Conservation (phyloP, 2,329 filamentous ascomycete genomes). For the Plectosphaerella sp. region DNA sequence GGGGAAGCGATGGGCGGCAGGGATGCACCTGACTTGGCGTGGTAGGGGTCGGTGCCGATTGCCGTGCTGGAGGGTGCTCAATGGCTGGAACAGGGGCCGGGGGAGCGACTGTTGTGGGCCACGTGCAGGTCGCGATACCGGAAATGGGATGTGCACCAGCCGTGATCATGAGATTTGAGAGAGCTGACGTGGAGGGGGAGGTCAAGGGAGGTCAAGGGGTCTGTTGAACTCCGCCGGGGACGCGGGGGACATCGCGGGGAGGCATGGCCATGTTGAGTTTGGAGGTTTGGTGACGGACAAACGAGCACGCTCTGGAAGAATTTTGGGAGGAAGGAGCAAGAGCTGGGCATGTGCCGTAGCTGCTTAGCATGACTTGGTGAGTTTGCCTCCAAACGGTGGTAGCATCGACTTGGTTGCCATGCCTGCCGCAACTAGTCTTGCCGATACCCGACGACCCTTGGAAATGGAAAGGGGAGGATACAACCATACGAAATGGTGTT, state of each 20-base stretch:
- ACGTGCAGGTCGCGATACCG: neutral
- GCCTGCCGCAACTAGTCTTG: too few relatives aligned
- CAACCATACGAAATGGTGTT: too few relatives aligned
- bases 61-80: neutral
- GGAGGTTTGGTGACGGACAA: neutral
- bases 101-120: neutral
- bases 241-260: too few relatives aligned
- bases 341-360: too few relatives aligned
- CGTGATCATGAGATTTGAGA: neutral
- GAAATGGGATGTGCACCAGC: neutral
- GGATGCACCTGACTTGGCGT: neutral
- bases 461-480: too few relatives aligned
- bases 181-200: neutral
- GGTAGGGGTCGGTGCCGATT: neutral
- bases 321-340: neutral
- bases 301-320: neutral
- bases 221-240: neutral
- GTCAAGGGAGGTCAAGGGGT: neutral
- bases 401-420: too few relatives aligned
- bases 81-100: neutral
- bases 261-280: neutral
- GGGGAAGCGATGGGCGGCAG: neutral
- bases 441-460: too few relatives aligned
- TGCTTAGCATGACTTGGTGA: too few relatives aligned
- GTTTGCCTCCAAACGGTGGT: too few relatives aligned